Percentiles rank a stretch among this genome's conserved stretches.
phyloP scores from a whole-genome alignment of 768 basidiomycete genomes.

The Lactarius akahatsu region DNA sequence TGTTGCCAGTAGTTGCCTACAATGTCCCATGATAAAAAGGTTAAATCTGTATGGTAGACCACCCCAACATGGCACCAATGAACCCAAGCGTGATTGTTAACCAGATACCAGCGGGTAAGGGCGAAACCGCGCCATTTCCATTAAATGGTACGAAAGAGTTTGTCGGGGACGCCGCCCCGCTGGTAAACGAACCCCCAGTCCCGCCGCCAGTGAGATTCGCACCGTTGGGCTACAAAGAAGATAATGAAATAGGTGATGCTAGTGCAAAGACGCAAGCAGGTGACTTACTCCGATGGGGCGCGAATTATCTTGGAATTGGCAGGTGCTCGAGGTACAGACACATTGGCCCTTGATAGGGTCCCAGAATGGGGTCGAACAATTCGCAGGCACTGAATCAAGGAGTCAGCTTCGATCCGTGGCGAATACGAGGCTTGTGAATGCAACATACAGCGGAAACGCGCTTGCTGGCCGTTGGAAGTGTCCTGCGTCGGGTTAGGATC shows the following conservation, averaged over 20 bases:
- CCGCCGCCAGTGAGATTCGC: slow-evolving; percentile 65
- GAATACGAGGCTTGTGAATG: neutral
- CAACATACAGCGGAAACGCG: slow-evolving; percentile 56
- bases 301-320: slow-evolving; percentile 62
- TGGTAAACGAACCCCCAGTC: slow-evolving; percentile 54
- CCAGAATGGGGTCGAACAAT: slow-evolving; percentile 81
- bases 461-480: slow-evolving; percentile 42
- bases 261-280: slow-evolving; percentile 16
- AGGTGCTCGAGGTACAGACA: slow-evolving; percentile 54
- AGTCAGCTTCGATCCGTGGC: slow-evolving; percentile 1
- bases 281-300: slow-evolving; percentile 61
- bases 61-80: slow-evolving; percentile 15
- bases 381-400: slow-evolving; percentile 50
- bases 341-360: slow-evolving; percentile 69
- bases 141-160: slow-evolving; percentile 25
- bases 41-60: slow-evolving; percentile 6
- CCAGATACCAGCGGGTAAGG: slow-evolving; percentile 19
- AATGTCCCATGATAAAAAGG: neutral
- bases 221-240: slow-evolving; percentile 53
- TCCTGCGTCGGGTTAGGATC: slow-evolving; percentile 70
- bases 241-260: slow-evolving; percentile 12
- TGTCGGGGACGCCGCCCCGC: slow-evolving; percentile 9
- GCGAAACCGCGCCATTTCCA: slow-evolving; percentile 22
- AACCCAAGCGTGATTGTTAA: slow-evolving; percentile 13
- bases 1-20: neutral